A percentile compares a stretch with the other conserved stretches of the same genome.
These are phyloP conservation scores for Rubus idaeus DNA, from an alignment of 306 rosid genomes.

Conservation along the genomic window DNA sequence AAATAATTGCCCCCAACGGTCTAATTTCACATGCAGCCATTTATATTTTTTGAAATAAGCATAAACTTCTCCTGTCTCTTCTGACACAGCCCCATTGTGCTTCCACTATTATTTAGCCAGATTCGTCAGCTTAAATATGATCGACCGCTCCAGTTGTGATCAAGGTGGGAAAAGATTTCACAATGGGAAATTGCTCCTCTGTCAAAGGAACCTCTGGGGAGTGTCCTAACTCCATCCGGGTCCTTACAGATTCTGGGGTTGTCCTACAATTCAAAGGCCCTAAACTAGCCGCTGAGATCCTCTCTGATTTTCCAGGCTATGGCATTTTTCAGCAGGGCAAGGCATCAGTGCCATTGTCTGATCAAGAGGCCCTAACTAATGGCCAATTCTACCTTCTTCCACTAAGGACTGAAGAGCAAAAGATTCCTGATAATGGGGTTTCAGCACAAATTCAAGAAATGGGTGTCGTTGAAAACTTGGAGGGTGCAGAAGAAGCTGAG, in stretches of 20 bases:
- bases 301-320: conserved; percentile 41
- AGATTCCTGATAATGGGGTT: neutral
- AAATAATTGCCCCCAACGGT: conserved; percentile 58
- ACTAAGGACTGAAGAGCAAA: conserved; percentile 7
- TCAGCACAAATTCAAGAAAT: neutral
- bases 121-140: conserved; percentile 21
- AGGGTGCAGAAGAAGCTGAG: conserved; percentile 16
- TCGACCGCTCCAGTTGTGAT: neutral
- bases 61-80: conserved; percentile 10
- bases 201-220: conserved; percentile 46
- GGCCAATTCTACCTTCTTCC: conserved; percentile 74
- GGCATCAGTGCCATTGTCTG: conserved; percentile 40
- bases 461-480: neutral
- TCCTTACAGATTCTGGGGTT: conserved; percentile 55
- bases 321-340: conserved; percentile 56
- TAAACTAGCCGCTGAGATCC: conserved; percentile 54
- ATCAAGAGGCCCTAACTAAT: conserved; percentile 37
- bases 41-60: conserved; percentile 21
- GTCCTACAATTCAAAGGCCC: conserved; percentile 60
- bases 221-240: conserved; percentile 49
- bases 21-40: conserved; percentile 62
- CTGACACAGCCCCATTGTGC: conserved; percentile 30
- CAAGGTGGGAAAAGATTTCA: neutral
- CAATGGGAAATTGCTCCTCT: conserved; percentile 79
- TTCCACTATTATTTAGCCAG: conserved; percentile 28